A percentile compares a stretch with the other conserved stretches of the same genome.
Evolutionary conservation across 805 yeast genomes (phyloP).

Genomic region (Peterozyma xylosa): DNA sequence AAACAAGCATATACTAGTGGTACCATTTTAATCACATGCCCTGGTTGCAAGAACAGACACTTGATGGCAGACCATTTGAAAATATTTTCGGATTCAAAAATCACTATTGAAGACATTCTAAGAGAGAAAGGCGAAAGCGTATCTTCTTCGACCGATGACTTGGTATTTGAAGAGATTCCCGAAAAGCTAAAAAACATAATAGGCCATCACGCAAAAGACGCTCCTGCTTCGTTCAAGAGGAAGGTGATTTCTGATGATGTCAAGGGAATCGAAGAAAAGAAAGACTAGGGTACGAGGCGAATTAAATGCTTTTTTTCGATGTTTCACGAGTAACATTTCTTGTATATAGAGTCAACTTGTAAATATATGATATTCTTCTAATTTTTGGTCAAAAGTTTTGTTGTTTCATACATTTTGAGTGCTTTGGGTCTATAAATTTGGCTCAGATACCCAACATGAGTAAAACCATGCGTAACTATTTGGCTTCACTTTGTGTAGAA

Average conservation of each 20-base stretch:
- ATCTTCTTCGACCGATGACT: conserved; percentile 55
- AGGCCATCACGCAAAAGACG: conserved; percentile 65
- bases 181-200: conserved; percentile 40
- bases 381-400: too few species aligned
- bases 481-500: too few species aligned
- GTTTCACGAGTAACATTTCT: too few species aligned
- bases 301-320: too few species aligned
- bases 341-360: too few species aligned
- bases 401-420: too few species aligned
- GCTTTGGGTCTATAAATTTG: too few species aligned
- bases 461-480: too few species aligned
- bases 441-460: too few species aligned
- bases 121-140: conserved; percentile 71
- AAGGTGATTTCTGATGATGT: conserved; percentile 7
- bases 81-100: conserved; percentile 71
- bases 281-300: neutral
- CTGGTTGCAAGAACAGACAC: conserved; percentile 83
- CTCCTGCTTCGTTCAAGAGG: conserved; percentile 36
- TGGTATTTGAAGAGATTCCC: conserved; percentile 64
- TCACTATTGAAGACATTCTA: conserved; percentile 76
- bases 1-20: conserved; percentile 88
- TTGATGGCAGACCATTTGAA: conserved; percentile 83
- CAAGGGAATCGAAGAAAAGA: conserved; percentile 1
- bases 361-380: too few species aligned
- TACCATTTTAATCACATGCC: conserved; percentile 84